phyloP scores from a whole-genome alignment of 495 filamentous ascomycete species.

The Mycothermus thermophilus region DNA sequence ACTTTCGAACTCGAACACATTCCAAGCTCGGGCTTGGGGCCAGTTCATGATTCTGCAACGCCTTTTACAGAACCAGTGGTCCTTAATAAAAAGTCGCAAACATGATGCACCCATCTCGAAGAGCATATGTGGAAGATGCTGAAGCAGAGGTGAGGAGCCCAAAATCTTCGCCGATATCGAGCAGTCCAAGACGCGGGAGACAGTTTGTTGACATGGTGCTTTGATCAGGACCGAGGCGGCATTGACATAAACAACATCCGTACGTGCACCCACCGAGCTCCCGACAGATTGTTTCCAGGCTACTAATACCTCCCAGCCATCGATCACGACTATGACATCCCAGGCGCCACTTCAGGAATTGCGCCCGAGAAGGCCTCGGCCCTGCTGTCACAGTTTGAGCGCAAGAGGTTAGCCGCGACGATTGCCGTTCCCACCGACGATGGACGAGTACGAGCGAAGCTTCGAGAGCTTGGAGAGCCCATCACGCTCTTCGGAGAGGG shows the following conservation, averaged over 20 bases:
- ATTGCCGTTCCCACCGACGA: conserved; percentile 96
- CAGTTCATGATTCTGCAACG: no score
- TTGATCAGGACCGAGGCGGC: conserved; percentile 44
- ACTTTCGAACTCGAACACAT: no score
- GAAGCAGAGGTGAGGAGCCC: conserved; percentile 50
- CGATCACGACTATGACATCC: conserved; percentile 77
- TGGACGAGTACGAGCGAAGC: conserved; percentile 60
- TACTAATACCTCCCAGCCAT: no score
- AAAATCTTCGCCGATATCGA: not conserved
- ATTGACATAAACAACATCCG: conserved; percentile 70
- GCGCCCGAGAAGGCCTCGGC: conserved; percentile 81
- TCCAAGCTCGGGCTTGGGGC: no score
- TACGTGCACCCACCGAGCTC: conserved; percentile 29
- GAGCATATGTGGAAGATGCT: conserved; percentile 90
- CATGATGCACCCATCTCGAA: conserved; percentile 79
- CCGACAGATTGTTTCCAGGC: no score
- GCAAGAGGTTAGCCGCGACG: conserved; percentile 73
- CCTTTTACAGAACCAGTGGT: no score
- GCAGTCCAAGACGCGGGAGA: no score
- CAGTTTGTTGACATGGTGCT: no score
- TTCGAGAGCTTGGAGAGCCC: conserved; percentile 79
- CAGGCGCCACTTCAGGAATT: conserved; percentile 55
- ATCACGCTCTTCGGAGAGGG: conserved; percentile 94
- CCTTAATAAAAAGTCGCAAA: conserved; percentile 14
- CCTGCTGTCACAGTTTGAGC: conserved; percentile 76